Base-by-base conservation (phyloP, 176 grass and related monocot genomes). In the Luzula sylvatica region DNA sequence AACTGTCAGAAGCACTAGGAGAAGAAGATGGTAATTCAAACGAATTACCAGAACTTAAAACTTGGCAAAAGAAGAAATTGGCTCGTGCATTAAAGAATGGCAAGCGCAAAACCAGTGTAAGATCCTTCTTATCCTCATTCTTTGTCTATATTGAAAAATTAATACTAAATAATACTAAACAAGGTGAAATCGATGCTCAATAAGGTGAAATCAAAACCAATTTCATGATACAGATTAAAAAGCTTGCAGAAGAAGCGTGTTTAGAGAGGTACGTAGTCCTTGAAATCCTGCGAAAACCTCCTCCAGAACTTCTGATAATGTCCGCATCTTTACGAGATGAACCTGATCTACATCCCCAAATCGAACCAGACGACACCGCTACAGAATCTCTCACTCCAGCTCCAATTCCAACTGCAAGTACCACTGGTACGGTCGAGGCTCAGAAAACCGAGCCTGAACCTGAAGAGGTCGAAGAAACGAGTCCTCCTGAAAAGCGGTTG, bases 321-420 rank as follows among this genome's bases (percentile, higher is more conserved):
- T 87, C 92, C 76, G 81, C 80, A 61, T 83, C 81, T 61, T 80
- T 98, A 54, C 86, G 72, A 23, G 71, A 98, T 65, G 85, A 98
- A 73, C 57, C 35, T 17, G 43, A 15, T 29, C 42, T 23, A 39
- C 60, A 61, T 19, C 41, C 55, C 9, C 61, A 45, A 57, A 64
- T 46, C 50, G 83, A 75, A 70, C 55, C 65, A 50, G 69, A 83
- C 54, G 73, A 24, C 20, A 79, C 69, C 11, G 50, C 55, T 29
- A 23, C 56, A 54, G 55, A 67, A 54, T 45, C 68, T 38, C 47
- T 42, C 50, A 21, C 23, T 53, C 20, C n/a, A n/a, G 1, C 30
- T 35, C 30, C 30, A 7, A 32, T 3, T 32, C n/a, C 29, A 32
- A 3, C 29, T 32, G 3, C 29, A 32, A 32, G 29, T 35, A 9